Evolutionary conservation across 441 rosid species (phyloP).

Genomic region (Pelargonium exstipulatum): DNA sequence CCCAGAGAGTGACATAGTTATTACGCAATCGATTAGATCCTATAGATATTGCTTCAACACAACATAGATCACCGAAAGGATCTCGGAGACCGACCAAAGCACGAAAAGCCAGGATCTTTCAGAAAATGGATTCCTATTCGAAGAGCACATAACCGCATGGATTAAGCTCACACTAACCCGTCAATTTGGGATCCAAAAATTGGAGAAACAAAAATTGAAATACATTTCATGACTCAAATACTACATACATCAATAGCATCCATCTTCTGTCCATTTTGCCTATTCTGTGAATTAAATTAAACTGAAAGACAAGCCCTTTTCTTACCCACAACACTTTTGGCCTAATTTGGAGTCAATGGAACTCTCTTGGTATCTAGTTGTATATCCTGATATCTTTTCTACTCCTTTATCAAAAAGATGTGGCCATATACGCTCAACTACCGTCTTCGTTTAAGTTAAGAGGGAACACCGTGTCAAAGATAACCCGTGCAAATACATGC

Average conservation of each 20-base stretch:
- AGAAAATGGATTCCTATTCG: too few relatives aligned
- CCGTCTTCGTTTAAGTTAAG: conserved; percentile 22
- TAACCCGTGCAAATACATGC: conserved; percentile 65
- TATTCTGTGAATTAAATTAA: background rate
- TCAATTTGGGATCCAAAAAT: too few relatives aligned
- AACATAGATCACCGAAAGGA: too few relatives aligned
- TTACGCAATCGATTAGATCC: too few relatives aligned
- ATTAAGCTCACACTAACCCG: too few relatives aligned
- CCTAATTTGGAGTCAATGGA: background rate
- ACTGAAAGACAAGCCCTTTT: too few relatives aligned
- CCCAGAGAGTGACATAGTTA: too few relatives aligned
- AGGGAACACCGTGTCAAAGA: conserved; percentile 75
- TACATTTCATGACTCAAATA: background rate
- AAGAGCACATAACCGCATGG: too few relatives aligned
- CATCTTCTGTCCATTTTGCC: conserved; percentile 5
- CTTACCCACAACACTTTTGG: background rate
- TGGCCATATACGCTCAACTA: background rate
- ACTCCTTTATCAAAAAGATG: background rate
- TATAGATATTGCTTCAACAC: too few relatives aligned
- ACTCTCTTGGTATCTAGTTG: background rate
- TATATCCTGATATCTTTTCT: background rate
- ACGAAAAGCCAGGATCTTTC: too few relatives aligned
- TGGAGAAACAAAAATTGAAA: background rate
- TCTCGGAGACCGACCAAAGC: too few relatives aligned
- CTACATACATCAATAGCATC: background rate